Evolutionary conservation across 2,329 filamentous ascomycete genomes (phyloP), one percentile per base, ranked within the genome.

Genomic region (Colletotrichum endophyticum): DNA sequence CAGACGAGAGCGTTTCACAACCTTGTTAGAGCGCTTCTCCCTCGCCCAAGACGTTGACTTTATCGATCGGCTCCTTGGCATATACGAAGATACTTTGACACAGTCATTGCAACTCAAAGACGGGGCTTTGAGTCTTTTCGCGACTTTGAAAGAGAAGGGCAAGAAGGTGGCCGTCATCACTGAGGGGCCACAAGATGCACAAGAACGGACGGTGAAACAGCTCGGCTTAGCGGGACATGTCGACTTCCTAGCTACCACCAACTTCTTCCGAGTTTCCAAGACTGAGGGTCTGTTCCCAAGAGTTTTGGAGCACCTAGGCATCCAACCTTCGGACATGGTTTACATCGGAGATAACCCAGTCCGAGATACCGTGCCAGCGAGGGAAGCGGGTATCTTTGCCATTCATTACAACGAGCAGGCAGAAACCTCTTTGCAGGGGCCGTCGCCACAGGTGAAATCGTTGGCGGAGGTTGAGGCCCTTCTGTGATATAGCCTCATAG

Each of bases 131-230:
- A 69, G 80, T 0, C 77, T 89, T 2, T 78, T 89, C 0, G 39
- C 78, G 7, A 78, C 77, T 2, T 78, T 89, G 4, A 85, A 83
- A 67, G 13, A 36, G 1, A 77, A 81, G 1, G 83, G 83, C 0
- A 86, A 87, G 77, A 86, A 83, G n/a, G 81, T 89, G 5, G 82
- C 83, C 0, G 78, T 89, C 22, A 82, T 89, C 1, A 89, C 87
- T 0, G 88, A 90, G 77, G 87, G 88, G 0, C 88, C 87, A 0
- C 83, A 86, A 53, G 88, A 89, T 79, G 84, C 87, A 3, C 88
- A 90, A 70, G 82, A 86, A 76, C 85, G 87, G 79, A 87, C 88
- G 0, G 57, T 88, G 1, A 63, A 79, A 16, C 78, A 82, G n/a
- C 79, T 87, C 0, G 80, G 81, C 1, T 79, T 85, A 12, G 73